Evolutionary conservation across 2,329 filamentous ascomycete species (phyloP), one percentile per base, ranked within the genome.

Genomic region (Ophiostoma novo-ulmi): DNA sequence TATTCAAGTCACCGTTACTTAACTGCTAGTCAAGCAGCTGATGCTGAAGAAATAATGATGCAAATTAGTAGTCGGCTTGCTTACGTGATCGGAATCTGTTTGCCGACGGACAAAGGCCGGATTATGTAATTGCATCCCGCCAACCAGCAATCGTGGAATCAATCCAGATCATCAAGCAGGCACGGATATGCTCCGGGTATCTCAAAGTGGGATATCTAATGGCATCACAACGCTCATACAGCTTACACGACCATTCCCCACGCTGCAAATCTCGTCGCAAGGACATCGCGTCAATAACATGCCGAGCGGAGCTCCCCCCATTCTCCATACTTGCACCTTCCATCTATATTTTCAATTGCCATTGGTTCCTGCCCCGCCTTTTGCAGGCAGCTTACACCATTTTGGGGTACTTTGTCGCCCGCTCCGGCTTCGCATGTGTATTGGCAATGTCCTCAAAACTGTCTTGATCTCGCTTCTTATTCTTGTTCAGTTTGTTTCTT

Each of bases 281-380:
- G 13, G 31, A 64, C 63, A 55, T 55, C 67, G 67, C 67, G 67
- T 55, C 41, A 68, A 68, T 68, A 48, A n/a, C 44, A 64, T 64
- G 63, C 63, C 63, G 63, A 65, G 36, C 63, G 61, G 58, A 63
- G 58, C 58, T 35, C 31, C 35, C 63, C 63, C 63, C 36, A n/a
- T 8, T 22, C 35, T 39, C 20, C 63, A 70, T 44, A 58, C 52
- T 58, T 4, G 22, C n/a, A 26, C 22, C 52, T 13, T 39, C 20
- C 44, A 41, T 17, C 41, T 22, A 17, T 20, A 31, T 17, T 52
- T 13, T 26, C 55, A 41, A 41, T 26, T 35, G 52, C 55, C 22
- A 69, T 64, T 31, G 63, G 67, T 61, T 5, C 35, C 61, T 69
- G 61, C 70, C 67, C 67, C 70, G 67, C 67, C 67, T 69, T 69